phyloP scores from a whole-genome alignment of 73 alveolate species.

The Chromera velia region DNA sequence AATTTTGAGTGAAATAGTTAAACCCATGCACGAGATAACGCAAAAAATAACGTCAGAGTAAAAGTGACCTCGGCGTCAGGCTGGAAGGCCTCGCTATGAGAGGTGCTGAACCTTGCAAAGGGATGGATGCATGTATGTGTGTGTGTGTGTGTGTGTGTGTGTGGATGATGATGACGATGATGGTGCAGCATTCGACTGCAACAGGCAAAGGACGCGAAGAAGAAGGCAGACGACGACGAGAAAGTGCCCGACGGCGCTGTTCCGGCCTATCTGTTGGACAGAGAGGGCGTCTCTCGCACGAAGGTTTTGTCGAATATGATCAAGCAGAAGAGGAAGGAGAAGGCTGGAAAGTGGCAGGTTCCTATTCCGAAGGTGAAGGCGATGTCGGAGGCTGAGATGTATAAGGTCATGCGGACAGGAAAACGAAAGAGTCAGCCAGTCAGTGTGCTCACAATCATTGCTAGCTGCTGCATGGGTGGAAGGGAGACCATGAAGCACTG shows the following conservation, averaged over 20 bases:
- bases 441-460: neutral
- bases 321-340: slow-evolving; percentile 91
- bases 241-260: slow-evolving; percentile 59
- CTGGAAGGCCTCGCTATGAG: no score
- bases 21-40: no score
- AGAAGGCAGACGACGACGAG: neutral
- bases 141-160: neutral
- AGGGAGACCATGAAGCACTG: neutral
- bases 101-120: no score
- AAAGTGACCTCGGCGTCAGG: no score
- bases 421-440: slow-evolving; percentile 48
- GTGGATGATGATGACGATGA: neutral
- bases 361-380: slow-evolving; percentile 93
- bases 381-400: slow-evolving; percentile 94
- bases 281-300: slow-evolving; percentile 77
- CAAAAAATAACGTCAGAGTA: no score
- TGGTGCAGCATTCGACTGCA: no score
- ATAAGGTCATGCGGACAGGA: slow-evolving; percentile 85
- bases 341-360: slow-evolving; percentile 98
- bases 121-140: neutral
- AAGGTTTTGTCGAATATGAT: slow-evolving; percentile 89
- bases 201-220: neutral
- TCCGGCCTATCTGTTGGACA: slow-evolving; percentile 85
- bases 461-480: no score
- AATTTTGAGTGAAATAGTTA: no score